A percentile compares a stretch with the other conserved stretches of the same genome.
These are phyloP conservation scores for Curvularia hawaiiensis DNA, from an alignment of 2,329 filamentous ascomycete genomes.

Conservation along the genomic window DNA sequence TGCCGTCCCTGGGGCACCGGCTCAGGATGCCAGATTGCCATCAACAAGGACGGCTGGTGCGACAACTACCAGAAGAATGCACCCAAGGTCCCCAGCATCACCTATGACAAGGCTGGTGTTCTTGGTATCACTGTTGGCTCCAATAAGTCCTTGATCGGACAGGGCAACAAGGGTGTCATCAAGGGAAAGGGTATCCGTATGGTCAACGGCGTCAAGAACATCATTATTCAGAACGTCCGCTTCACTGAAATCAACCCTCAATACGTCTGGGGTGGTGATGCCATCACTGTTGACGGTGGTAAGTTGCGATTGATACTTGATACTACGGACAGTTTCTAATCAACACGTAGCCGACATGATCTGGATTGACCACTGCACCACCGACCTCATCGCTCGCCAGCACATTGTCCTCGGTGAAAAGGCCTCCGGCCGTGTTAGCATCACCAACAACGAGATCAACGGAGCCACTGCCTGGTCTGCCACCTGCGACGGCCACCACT, in stretches of 20 bases:
- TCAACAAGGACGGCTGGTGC: conserved; percentile 63
- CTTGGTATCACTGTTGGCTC: conserved; percentile 59
- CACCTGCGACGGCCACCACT: conserved; percentile 62
- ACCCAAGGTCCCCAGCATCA: conserved; percentile 50
- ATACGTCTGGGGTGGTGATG: conserved; percentile 46
- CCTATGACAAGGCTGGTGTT: conserved; percentile 58
- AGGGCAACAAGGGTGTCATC: conserved; percentile 60
- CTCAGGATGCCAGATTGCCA: conserved; percentile 63
- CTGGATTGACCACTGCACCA: conserved; percentile 48
- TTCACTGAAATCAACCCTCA: conserved; percentile 52
- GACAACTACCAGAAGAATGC: conserved; percentile 63
- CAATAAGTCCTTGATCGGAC: conserved; percentile 64
- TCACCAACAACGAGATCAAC: conserved; percentile 66
- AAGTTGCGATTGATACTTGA: conserved; percentile 19
- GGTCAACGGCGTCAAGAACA: conserved; percentile 52
- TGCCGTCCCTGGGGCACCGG: conserved; percentile 60
- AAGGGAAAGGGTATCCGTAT: conserved; percentile 62
- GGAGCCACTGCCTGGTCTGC: conserved; percentile 61
- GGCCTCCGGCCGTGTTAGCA: conserved; percentile 61
- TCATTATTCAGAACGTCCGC: conserved; percentile 55
- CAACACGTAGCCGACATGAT: conserved; percentile 21
- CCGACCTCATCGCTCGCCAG: conserved; percentile 64
- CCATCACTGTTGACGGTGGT: conserved; percentile 40
- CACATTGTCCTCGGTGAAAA: conserved; percentile 63
- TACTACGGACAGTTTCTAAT: not conserved